phyloP scores from a whole-genome alignment of 768 basidiomycete species.

The Daedaleopsis sinensis region DNA sequence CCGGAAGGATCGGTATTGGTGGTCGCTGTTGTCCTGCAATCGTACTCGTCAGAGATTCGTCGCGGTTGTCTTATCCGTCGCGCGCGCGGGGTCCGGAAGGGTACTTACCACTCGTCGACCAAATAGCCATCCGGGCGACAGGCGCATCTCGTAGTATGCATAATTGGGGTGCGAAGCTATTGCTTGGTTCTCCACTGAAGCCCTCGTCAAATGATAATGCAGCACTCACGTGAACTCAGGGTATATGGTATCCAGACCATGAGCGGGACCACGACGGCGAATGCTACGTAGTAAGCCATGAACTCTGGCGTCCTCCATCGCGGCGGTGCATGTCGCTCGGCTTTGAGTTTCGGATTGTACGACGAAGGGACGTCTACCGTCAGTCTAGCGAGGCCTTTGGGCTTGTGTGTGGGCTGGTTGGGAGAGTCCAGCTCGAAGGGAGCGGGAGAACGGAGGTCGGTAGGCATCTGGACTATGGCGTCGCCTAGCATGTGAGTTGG shows the following conservation, averaged over 20 bases:
- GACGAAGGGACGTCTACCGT: conserved; percentile 60
- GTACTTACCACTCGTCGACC: conserved; percentile 74
- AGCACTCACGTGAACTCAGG: conserved; percentile 73
- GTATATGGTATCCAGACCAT: conserved; percentile 79
- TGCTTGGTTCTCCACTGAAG: conserved; percentile 4
- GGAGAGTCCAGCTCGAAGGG: conserved; percentile 26
- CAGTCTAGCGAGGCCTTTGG: conserved; percentile 44
- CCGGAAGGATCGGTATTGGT: conserved; percentile 89
- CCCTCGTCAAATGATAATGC: not conserved
- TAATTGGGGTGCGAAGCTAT: conserved; percentile 81
- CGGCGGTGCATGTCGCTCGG: conserved; percentile 39
- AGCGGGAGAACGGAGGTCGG: conserved; percentile 25
- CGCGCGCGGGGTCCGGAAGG: not conserved
- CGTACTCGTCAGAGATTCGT: not conserved
- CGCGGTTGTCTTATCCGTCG: not conserved
- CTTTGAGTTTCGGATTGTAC: conserved; percentile 32
- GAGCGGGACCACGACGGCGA: conserved; percentile 61
- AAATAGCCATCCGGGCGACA: conserved; percentile 82
- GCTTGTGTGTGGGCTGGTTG: conserved; percentile 4
- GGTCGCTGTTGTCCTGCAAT: conserved; percentile 86
- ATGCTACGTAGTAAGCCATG: conserved; percentile 67
- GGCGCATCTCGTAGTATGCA: conserved; percentile 50
- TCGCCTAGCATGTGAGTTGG: conserved; percentile 24
- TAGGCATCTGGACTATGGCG: conserved; percentile 33
- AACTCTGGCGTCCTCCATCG: conserved; percentile 88